Base-by-base conservation (phyloP, 2,329 filamentous ascomycete species). In the Aspergillus aculeatinus region DNA sequence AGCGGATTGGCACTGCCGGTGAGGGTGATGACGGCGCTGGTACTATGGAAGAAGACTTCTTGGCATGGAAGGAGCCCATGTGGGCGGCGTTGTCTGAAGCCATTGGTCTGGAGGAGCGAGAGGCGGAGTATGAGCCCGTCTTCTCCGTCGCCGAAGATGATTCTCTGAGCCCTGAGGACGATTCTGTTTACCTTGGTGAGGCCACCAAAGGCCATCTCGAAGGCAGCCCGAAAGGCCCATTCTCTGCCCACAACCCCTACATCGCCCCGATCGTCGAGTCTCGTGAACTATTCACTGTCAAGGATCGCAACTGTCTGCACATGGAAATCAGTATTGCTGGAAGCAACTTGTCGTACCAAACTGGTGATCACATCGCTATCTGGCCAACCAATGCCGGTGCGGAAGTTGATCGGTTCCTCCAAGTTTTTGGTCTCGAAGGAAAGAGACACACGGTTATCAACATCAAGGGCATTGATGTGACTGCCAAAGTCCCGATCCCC, bases 41-140 rank as follows among this genome's bases (percentile, higher is more conserved):
- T 63, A 99, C 95, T 59, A 99, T 99, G 96, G 95, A 99, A 80
- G 96, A 99, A 80, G 96, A 99, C 72, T 99, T 98, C 77, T 81
- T 99, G 70, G 91, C 94, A 66, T 99, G 95, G 95, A 99, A 99
- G 81, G 95, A 99, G 72, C 93, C 93, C 63, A 99, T 99, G 95
- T 99, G 96, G 95, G 82, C 85, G 70, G 90, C 90, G 61, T 83
- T 99, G 56, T 83, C 89, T 25, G 85, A 91, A 66, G 87, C 91
- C 73, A 91, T 99, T 89, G 86, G 86, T 57, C 81, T 99, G 58
- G 90, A 98, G 78, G 95, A 99, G 80, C 92, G 95, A 61, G 96
- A 99, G 75, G 91, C 93, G 63, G 88, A 96, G 61, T 99, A 98
- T 76, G 96, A 99, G 76, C 92, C 95, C 53, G 87, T 93, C 60